phyloP scores from a whole-genome alignment of 768 basidiomycete genomes.

The Tricholoma furcatifolium region DNA sequence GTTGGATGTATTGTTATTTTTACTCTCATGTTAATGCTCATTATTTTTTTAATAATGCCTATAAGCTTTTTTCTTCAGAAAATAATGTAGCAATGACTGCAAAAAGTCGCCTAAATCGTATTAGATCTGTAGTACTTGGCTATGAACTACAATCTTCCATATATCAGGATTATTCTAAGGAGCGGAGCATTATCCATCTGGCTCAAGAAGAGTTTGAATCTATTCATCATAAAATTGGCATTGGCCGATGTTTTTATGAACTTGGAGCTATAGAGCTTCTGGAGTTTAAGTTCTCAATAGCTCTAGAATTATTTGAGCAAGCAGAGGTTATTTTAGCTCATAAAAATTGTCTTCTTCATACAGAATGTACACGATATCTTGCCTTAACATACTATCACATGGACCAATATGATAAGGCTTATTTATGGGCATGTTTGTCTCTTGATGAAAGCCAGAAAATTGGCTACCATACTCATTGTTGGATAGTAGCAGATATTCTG shows the following conservation, averaged over 20 bases:
- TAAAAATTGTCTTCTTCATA: neutral
- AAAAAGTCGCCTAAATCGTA: neutral
- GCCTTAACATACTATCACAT: neutral
- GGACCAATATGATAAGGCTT: neutral
- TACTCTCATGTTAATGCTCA: neutral
- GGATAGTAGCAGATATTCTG: neutral
- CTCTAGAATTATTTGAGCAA: neutral
- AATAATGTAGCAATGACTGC: neutral
- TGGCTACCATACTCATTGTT: neutral
- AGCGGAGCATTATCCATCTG: no score
- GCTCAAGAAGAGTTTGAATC: neutral
- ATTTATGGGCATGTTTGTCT: neutral
- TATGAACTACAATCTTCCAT: no score
- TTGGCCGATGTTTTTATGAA: neutral
- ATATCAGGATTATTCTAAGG: no score
- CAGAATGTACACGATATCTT: neutral
- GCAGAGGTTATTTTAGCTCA: constrained; percentile 6
- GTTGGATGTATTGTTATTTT: neutral
- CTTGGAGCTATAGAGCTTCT: neutral
- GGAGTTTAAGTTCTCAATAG: no score
- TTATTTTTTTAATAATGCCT: neutral
- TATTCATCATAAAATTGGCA: neutral
- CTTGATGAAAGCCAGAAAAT: neutral
- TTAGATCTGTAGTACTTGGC: no score
- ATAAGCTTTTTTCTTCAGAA: neutral